Conservation (phyloP, 768 basidiomycete genomes). For the Mycena pura region DNA sequence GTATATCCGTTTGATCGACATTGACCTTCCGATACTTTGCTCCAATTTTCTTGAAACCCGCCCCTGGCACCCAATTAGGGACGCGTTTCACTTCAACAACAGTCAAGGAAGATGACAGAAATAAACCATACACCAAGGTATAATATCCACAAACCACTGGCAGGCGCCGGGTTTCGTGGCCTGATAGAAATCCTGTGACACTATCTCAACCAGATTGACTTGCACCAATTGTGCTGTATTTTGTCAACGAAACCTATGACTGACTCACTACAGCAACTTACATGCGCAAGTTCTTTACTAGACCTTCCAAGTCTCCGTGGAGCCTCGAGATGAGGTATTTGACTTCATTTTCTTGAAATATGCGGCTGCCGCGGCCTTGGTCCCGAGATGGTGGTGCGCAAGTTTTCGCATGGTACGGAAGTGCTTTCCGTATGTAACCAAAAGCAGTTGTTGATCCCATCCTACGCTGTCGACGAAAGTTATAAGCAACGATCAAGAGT, state of each 20-base stretch:
- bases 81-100: too few species aligned
- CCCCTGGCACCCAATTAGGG: not conserved
- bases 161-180: too few species aligned
- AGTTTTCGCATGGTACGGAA: too few species aligned
- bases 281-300: not conserved
- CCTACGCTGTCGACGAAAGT: not conserved
- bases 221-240: not conserved
- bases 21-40: not conserved
- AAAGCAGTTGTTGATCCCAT: conserved; percentile 2
- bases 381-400: too few species aligned
- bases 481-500: not conserved
- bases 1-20: too few species aligned
- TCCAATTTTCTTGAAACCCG: not conserved
- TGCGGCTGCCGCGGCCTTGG: too few species aligned
- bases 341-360: not conserved
- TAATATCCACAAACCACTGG: too few species aligned
- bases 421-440: not conserved
- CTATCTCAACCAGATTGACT: not conserved
- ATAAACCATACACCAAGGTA: too few species aligned
- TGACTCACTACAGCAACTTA: not conserved
- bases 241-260: too few species aligned
- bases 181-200: not conserved
- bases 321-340: not conserved
- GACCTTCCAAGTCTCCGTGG: not conserved
- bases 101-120: too few species aligned